phyloP scores from a whole-genome alignment of 106 monocot genomes.

The Xerophyta viscosa region DNA sequence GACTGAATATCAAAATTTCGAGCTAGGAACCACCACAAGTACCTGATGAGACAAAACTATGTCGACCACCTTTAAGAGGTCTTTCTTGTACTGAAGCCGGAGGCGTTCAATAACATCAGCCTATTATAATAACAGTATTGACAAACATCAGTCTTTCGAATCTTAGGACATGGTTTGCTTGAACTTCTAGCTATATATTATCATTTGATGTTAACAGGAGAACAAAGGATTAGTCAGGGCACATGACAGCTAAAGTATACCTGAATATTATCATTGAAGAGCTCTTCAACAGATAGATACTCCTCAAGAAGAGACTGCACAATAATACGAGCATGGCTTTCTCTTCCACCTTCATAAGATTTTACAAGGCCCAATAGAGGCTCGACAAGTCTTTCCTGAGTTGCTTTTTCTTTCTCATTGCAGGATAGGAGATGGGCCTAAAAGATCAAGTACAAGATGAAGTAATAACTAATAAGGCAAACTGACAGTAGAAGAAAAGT shows the following conservation, averaged over 20 bases:
- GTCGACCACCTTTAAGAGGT: constrained; percentile 78
- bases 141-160: no score
- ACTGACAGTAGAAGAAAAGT: not conserved
- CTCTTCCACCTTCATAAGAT: constrained; percentile 96
- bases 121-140: constrained; percentile 37
- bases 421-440: constrained; percentile 67
- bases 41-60: constrained; percentile 98
- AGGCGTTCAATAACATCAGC: constrained; percentile 95
- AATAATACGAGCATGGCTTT: constrained; percentile 84
- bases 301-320: constrained; percentile 90
- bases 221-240: not conserved
- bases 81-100: constrained; percentile 87
- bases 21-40: no score
- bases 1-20: no score
- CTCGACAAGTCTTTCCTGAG: constrained; percentile 89
- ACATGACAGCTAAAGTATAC: constrained; percentile 13
- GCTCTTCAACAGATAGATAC: constrained; percentile 89
- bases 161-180: no score
- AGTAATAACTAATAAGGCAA: not conserved
- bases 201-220: no score
- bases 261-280: constrained; percentile 91
- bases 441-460: not conserved
- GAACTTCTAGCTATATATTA: no score
- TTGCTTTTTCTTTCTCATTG: constrained; percentile 70
- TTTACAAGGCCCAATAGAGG: constrained; percentile 83